Conservation (phyloP, 2,329 filamentous ascomycete genomes). For the Colletotrichum abscissum region DNA sequence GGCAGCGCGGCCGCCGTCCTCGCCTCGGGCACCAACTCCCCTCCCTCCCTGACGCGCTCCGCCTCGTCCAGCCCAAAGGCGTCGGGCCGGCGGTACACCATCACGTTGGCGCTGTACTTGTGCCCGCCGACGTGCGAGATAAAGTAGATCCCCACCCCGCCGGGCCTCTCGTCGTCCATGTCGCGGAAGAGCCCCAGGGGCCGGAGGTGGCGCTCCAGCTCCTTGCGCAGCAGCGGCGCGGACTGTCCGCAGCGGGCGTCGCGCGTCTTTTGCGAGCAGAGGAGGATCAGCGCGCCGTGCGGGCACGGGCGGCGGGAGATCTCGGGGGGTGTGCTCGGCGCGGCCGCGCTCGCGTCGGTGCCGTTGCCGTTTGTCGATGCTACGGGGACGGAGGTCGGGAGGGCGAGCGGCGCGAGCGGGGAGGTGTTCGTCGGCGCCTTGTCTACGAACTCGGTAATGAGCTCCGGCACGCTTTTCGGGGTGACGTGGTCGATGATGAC, state of each 20-base stretch:
- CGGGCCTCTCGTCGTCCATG: slow-evolving; percentile 86
- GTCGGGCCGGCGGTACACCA: slow-evolving; percentile 81
- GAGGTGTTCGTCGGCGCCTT: slow-evolving; percentile 79
- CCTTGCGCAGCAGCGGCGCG: slow-evolving; percentile 86
- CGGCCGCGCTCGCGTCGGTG: slow-evolving; percentile 37
- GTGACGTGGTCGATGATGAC: slow-evolving; percentile 86
- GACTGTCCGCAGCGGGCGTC: slow-evolving; percentile 96
- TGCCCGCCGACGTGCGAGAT: slow-evolving; percentile 97
- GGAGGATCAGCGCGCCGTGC: slow-evolving; percentile 87
- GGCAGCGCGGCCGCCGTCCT: slow-evolving; percentile 43
- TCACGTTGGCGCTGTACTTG: slow-evolving; percentile 95
- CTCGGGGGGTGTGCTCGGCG: slow-evolving; percentile 44
- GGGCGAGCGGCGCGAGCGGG: slow-evolving; percentile 59
- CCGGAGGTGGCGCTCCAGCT: slow-evolving; percentile 89
- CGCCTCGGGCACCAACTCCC: slow-evolving; percentile 46
- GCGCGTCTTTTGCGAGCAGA: slow-evolving; percentile 94
- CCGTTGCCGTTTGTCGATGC: slow-evolving; percentile 36
- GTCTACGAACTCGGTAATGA: slow-evolving; percentile 79
- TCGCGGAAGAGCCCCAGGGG: slow-evolving; percentile 88
- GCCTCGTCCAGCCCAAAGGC: slow-evolving; percentile 65
- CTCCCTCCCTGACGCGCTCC: slow-evolving; percentile 49
- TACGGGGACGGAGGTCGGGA: slow-evolving; percentile 49
- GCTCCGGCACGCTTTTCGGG: slow-evolving; percentile 75
- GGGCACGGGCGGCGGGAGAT: slow-evolving; percentile 72
- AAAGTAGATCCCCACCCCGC: slow-evolving; percentile 95